A percentile compares a stretch with the other conserved stretches of the same genome.
Conservation (phyloP, 345 rosid species). For the Citrus cavaleriei region DNA sequence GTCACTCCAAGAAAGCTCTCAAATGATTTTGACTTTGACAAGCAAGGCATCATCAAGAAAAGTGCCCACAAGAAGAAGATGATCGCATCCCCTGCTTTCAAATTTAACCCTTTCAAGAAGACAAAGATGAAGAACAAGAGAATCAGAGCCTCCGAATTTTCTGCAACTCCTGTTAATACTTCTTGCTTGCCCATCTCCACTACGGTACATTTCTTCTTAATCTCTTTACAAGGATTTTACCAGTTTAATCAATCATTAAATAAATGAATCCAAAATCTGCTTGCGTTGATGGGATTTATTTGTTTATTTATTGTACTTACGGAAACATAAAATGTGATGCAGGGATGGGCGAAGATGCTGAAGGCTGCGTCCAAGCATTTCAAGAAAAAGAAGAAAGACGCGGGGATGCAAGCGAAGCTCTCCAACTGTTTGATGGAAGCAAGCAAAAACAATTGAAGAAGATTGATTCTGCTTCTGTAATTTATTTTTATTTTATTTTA, state of each 20-base stretch:
- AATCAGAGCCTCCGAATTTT: constrained; percentile 21
- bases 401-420: constrained; percentile 36
- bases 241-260: background rate
- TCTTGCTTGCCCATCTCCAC: constrained; percentile 45
- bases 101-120: constrained; percentile 12
- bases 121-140: constrained; percentile 25
- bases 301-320: background rate
- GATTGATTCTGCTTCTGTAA: background rate
- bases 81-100: background rate
- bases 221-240: background rate
- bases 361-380: constrained; percentile 77
- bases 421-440: constrained; percentile 34
- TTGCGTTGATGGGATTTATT: background rate
- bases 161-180: constrained; percentile 35
- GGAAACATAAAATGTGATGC: background rate
- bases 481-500: background rate
- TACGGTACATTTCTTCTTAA: constrained; percentile 36
- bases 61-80: constrained; percentile 22
- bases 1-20: constrained; percentile 31
- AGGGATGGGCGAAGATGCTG: constrained; percentile 72
- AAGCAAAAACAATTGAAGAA: background rate
- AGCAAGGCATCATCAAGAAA: constrained; percentile 8
- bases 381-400: constrained; percentile 62
- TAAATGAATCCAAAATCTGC: background rate
- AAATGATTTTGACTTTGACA: constrained; percentile 29